phyloP scores from a whole-genome alignment of 768 basidiomycete genomes.

The Panaeolus papilionaceus region DNA sequence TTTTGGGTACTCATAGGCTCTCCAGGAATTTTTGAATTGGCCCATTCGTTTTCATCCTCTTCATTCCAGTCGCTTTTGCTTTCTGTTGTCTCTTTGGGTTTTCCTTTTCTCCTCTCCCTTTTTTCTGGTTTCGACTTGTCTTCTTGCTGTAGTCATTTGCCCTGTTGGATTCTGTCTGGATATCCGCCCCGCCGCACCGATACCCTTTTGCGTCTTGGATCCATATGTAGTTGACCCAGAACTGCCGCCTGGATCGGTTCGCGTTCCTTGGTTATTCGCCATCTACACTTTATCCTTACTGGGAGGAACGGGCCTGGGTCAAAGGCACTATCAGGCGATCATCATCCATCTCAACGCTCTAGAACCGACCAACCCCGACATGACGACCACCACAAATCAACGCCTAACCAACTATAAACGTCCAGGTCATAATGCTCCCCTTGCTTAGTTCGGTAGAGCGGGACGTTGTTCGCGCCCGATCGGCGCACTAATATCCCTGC shows the following conservation, averaged over 20 bases:
- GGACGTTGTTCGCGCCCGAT: not conserved
- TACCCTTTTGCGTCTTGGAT: not conserved
- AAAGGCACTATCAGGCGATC: slow-evolving; percentile 5
- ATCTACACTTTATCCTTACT: slow-evolving; percentile 2
- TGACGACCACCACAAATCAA: not conserved
- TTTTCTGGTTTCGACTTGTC: not conserved
- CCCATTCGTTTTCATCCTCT: not conserved
- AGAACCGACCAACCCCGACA: slow-evolving; percentile 1
- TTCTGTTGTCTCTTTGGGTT: not conserved
- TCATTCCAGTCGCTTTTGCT: not conserved
- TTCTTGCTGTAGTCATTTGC: not conserved
- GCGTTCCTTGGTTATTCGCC: slow-evolving; percentile 4
- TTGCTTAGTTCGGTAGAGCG: not conserved
- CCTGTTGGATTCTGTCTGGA: not conserved
- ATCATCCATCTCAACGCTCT: slow-evolving; percentile 3
- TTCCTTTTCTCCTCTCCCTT: not conserved
- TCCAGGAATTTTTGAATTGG: not conserved
- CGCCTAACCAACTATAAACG: not conserved
- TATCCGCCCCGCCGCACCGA: not conserved
- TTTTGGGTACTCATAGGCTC: slow-evolving; percentile 1
- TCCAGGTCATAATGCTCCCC: not conserved
- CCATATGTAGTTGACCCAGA: not conserved
- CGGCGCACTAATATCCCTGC: not conserved
- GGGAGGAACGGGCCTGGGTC: not conserved
- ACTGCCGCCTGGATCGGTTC: slow-evolving; percentile 7